Base-by-base conservation (phyloP, 73 alveolate genomes). In the Stentor coeruleus region DNA sequence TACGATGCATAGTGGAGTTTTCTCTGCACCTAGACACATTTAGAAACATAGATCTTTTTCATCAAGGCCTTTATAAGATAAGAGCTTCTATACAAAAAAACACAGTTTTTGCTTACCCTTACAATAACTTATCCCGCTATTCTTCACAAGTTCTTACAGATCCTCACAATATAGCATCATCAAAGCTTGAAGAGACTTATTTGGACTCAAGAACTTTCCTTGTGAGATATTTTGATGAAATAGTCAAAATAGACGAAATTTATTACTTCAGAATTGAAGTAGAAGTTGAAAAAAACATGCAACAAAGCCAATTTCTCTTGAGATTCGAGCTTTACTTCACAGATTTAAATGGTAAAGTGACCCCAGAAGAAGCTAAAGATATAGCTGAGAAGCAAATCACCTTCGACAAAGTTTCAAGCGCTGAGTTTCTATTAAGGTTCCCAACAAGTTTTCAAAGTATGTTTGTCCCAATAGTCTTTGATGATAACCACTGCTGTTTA, bases 161-260 rank as follows among this genome's bases (percentile, higher is more conserved):
- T 41, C 75, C 59, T 82, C 81, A 84, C 28, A 33, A 58, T 20
- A 2, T 81, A 28, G 15, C 14, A 2, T 84, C 90, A 3, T 86
- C 90, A 15, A 41, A 39, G n/a, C 81, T 91, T 14, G 93, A 91
- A 35, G 93, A 91, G 38, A 73, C 66, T 33, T 39, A 79, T 14
- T 84, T 90, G 85, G 60, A 82, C 80, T 90, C 96, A 20, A 59
- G 89, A 49, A 84, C 91, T 38, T 92, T 92, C 77, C 74, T 92
- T 86, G 88, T 90, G 33, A 77, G 98, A 38, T 92, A 87, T 60
- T 83, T 86, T 59, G 98, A 92, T 55, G 98, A 92, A 81, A 94
- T 89, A 66, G 98, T 81, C 58, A 73, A 38, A 20, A 20, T 75
- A 28, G 38, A 75, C 2, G 83, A 75, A n/a, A 39, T 35, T 14